Evolutionary conservation across 208 protist genomes (phyloP), one percentile per base, ranked within the genome.

Genomic region (Vickermania spadyakhi): DNA sequence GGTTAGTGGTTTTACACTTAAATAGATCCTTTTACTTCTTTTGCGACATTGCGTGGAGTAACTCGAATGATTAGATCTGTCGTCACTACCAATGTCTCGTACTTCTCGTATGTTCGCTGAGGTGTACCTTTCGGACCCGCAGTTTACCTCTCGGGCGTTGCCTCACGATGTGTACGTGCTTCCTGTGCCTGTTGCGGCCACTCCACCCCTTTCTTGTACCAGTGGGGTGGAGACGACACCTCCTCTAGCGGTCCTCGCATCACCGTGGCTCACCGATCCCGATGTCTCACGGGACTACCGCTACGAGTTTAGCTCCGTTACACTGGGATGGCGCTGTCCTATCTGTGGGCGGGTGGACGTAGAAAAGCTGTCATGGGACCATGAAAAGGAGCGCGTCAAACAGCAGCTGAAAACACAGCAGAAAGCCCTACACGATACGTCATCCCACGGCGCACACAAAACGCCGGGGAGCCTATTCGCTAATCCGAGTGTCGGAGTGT

Each of bases 321-420:
- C 72, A 0, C 56, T 88, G 21, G 74, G 72, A 0, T 88, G 77
- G 77, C 65, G 73, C 18, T 84, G 77, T 42, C 67, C 68, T 0
- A 45, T 71, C 18, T 81, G 71, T 14, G 74, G 66, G 28, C 66
- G 18, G 56, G 50, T 71, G 3, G 81, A 75, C 49, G 58, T 65
- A 1, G 71, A 81, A 42, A 62, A 77, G 56, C 64, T 73, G n/a
- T 62, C 53, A 25, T 77, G 75, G 70, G 25, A 62, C 0, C 57
- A 56, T 2, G 41, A 52, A 5, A 18, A 22, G 51, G 28, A 31
- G 41, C 28, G 26, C 28, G 26, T 41, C 58, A 28, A 30, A 26
- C 13, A 63, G 31, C 13, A 30, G 42, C 31, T 49, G 49, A n/a
- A n/a, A n/a, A n/a, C n/a, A n/a, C n/a, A n/a, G n/a, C n/a, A n/a